Evolutionary conservation across 306 rosid species (phyloP), one percentile per base, ranked within the genome.

Genomic region (Aeschynomene evenia): DNA sequence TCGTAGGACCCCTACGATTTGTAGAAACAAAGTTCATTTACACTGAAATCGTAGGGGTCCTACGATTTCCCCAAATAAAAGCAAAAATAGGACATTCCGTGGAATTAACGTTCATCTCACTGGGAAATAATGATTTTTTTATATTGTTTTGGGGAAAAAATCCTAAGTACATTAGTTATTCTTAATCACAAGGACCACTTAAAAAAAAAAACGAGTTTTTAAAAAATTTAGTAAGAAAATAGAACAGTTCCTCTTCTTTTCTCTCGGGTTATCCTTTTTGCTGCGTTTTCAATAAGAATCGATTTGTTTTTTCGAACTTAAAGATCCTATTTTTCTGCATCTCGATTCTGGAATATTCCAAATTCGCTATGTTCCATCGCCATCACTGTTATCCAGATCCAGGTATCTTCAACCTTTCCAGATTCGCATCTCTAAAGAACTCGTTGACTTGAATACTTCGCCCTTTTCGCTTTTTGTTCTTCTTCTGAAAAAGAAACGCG

Each of bases 281-380:
- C 11, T 40, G 18, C 34, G 24, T 48, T 46, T 33, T 20, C 29
- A 2, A 40, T 4, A 24, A 58, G 18, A 70, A 9, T 70, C 76
- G 14, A 49, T 72, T n/a, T 28, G 5, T 10, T n/a, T 43, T 4
- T 37, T 46, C 24, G 10, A n/a, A 40, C 16, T 16, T 1, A 31
- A 23, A 21, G 29, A 58, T 8, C 43, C 33, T 7, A 33, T 18
- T 10, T 56, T 8, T 68, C 18, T 23, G 12, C 4, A 22, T 53
- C 42, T 18, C 51, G 71, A 70, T 69, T 69, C 81, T 33, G 62
- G 81, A 62, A 77, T 77, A 77, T 77, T 54, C 80, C 75, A 36
- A 60, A 43, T 9, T 2, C 55, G 24, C 57, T 53, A 76, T 68
- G 75, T 50, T 68, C 26, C 70, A 60, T 21, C 71, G 21, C 59